Conservation (phyloP, 225 moss, liverwort and hornwort genomes). For the Marchantia paleacea region DNA sequence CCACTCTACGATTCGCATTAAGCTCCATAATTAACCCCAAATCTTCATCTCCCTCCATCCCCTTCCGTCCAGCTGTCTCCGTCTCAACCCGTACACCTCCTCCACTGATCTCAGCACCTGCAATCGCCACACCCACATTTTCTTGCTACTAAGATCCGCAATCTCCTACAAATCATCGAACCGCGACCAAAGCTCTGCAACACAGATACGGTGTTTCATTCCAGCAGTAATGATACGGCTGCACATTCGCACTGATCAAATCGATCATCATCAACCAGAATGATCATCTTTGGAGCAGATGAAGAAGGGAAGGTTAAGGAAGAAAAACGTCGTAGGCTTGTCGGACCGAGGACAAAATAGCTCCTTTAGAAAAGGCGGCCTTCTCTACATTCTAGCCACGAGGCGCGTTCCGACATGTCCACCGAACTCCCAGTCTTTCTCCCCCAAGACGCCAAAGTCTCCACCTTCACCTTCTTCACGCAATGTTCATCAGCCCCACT, state of each 20-base stretch:
- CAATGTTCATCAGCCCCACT: no score
- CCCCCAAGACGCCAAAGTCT: neutral
- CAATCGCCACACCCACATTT: no score
- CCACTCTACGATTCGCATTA: neutral
- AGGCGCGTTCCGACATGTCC: neutral
- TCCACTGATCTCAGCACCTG: no score
- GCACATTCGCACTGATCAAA: no score
- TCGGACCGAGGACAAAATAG: neutral
- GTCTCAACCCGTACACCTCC: no score
- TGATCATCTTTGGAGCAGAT: neutral
- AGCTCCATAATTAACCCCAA: neutral
- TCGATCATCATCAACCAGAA: neutral
- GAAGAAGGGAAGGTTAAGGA: neutral
- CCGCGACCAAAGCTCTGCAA: no score
- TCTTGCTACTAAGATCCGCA: no score
- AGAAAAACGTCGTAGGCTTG: neutral
- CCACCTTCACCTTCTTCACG: neutral
- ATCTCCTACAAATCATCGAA: no score
- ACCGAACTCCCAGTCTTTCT: neutral
- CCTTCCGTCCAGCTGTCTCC: no score
- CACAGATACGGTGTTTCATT: no score
- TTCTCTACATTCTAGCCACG: neutral
- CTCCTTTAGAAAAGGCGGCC: neutral
- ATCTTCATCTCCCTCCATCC: no score
- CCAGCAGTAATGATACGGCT: neutral